Evolutionary conservation across 2,329 filamentous ascomycete genomes (phyloP), one percentile per base, ranked within the genome.

Genomic region (Dactylella cylindrospora): DNA sequence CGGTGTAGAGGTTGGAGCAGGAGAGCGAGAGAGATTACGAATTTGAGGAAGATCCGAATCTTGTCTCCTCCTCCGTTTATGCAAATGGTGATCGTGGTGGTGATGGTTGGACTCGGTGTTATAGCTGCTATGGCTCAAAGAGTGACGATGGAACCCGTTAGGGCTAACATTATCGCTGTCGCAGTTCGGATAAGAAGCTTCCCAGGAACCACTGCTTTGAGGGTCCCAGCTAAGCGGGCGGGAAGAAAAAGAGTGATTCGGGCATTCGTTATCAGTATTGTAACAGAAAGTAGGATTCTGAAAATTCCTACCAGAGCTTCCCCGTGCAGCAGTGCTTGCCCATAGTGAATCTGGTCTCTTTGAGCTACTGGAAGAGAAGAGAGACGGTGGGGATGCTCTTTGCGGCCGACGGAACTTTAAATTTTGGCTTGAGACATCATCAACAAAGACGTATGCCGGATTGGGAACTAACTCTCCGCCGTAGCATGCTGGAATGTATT

Each of bases 41-140:
- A 62, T 62, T 31, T 44, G 35, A 19, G 57, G 57, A 12, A 62
- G 49, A 12, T 62, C 57, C 8, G 50, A 39, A 10, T 50, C 57
- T n/a, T 49, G 49, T n/a, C 36, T 52, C 17, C 57, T 54, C 12
- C 57, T 46, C 23, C 57, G 57, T 20, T 62, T 62, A 33, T 62
- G 57, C 41, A 62, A 13, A 25, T 62, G 57, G 29, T 62, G 49
- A 35, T 62, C 57, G 36, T 53, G 55, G 23, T 53, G 47, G 3
- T 61, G n/a, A 23, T 46, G 20, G 10, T 23, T 10, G 15, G 20
- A n/a, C 2, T 35, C 9, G 32, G 5, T 9, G n/a, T 35, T 35
- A 15, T 35, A 9, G 13, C 8, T 38, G 38, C 40, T 54, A 28
- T 32, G 31, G 31, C 36, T 62, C 49, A 62, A 20, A 20, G 57